These are phyloP conservation scores for Ogataea trehaloabstinens DNA, from an alignment of 805 yeast species.

Conservation along the genomic window DNA sequence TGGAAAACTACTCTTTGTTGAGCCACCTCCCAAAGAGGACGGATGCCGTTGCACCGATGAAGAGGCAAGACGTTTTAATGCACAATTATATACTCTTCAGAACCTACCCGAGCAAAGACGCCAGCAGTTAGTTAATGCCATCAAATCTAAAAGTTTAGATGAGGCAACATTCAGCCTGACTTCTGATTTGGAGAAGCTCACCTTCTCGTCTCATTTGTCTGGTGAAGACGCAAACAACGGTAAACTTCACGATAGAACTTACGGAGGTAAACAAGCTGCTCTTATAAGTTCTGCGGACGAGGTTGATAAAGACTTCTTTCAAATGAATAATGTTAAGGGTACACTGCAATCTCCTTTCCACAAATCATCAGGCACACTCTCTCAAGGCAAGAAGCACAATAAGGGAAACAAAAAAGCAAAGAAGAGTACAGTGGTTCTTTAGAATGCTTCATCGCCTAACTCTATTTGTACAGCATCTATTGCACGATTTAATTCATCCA, in stretches of 20 bases:
- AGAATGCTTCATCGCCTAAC: constrained; percentile 54
- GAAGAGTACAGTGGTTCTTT: not conserved
- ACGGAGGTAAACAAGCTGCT: constrained; percentile 84
- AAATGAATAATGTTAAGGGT: constrained; percentile 62
- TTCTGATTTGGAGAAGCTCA: constrained; percentile 65
- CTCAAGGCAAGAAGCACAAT: constrained; percentile 76
- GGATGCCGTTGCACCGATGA: constrained; percentile 51
- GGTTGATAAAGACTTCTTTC: constrained; percentile 82
- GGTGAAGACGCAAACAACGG: constrained; percentile 44
- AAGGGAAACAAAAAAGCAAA: constrained; percentile 35
- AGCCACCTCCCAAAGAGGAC: constrained; percentile 81
- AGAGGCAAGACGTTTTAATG: constrained; percentile 65
- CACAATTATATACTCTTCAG: constrained; percentile 64
- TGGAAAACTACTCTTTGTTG: constrained; percentile 80
- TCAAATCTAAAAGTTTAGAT: constrained; percentile 51
- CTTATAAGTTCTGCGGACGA: constrained; percentile 76
- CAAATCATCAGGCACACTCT: constrained; percentile 44
- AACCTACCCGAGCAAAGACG: constrained; percentile 70
- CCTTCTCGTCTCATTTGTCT: constrained; percentile 76
- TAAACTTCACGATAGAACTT: constrained; percentile 43
- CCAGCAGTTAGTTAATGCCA: constrained; percentile 66
- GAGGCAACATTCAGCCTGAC: constrained; percentile 60
- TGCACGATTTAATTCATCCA: constrained; percentile 53
- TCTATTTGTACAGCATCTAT: constrained; percentile 43
- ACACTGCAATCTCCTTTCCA: constrained; percentile 74